These are phyloP conservation scores for Cenchrus purpureus DNA, from an alignment of 176 grass and related monocot genomes.

Conservation along the genomic window DNA sequence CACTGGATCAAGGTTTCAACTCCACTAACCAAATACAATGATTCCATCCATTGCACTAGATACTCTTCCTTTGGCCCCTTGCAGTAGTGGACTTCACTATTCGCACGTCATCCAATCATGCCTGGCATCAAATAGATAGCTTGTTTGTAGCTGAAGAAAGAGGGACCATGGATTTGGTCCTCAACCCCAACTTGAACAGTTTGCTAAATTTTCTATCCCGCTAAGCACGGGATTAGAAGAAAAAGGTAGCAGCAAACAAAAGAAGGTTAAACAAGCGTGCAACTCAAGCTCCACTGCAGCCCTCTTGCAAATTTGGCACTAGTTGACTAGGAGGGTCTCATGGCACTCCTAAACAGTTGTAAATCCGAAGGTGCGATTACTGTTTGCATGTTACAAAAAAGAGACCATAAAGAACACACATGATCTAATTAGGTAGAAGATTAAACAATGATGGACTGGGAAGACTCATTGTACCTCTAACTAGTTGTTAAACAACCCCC, in stretches of 20 bases:
- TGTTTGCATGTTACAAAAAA: conserved; percentile 28
- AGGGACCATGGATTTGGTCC: conserved; percentile 36
- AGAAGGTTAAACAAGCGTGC: conserved; percentile 26
- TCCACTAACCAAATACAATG: conserved; percentile 47
- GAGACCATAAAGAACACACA: conserved; percentile 23
- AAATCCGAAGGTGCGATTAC: background rate
- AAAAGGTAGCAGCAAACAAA: background rate
- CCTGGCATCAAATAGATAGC: conserved; percentile 33
- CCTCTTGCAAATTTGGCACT: conserved; percentile 11
- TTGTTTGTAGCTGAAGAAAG: conserved; percentile 46
- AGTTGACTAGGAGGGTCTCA: conserved; percentile 21
- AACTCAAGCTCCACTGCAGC: conserved; percentile 34
- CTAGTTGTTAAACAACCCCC: conserved; percentile 40
- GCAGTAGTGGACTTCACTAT: conserved; percentile 51
- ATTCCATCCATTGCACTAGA: conserved; percentile 52
- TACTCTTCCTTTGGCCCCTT: conserved; percentile 37
- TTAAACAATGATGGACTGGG: conserved; percentile 18
- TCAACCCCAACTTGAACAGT: conserved; percentile 42
- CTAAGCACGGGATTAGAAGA: conserved; percentile 10
- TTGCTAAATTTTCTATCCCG: conserved; percentile 13
- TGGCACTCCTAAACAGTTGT: conserved; percentile 7
- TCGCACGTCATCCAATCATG: conserved; percentile 56
- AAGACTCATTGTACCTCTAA: conserved; percentile 41
- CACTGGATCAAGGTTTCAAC: conserved; percentile 46
- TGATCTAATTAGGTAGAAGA: conserved; percentile 43